Conservation (phyloP, 2,329 filamentous ascomycete species). For the Ceratocystiopsis minuta region DNA sequence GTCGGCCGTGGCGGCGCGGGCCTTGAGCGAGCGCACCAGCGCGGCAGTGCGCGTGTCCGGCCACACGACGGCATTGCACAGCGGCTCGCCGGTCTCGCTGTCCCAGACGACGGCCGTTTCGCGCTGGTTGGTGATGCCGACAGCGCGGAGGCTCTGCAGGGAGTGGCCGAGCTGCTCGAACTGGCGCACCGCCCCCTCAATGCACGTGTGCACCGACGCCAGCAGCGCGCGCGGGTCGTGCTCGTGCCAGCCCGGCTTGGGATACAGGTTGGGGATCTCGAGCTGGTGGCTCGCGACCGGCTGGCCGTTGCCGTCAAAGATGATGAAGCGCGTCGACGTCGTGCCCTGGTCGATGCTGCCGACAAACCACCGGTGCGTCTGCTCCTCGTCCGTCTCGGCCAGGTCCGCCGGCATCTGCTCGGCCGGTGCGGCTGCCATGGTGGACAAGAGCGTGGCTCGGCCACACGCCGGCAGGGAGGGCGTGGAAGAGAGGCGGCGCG, state of each 20-base stretch:
- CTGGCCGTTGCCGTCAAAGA: conserved; percentile 65
- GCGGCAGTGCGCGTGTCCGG: conserved; percentile 61
- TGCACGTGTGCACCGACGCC: conserved; percentile 57
- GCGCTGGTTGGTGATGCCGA: conserved; percentile 82
- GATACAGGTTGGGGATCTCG: conserved; percentile 72
- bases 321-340: conserved; percentile 75
- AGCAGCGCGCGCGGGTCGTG: conserved; percentile 68
- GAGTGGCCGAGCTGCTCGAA: conserved; percentile 55
- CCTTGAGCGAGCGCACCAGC: conserved; percentile 61
- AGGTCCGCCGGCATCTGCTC: conserved; percentile 16
- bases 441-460: too few relatives aligned
- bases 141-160: conserved; percentile 49
- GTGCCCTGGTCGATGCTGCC: conserved; percentile 85
- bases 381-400: conserved; percentile 16
- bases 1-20: conserved; percentile 25
- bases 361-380: conserved; percentile 42
- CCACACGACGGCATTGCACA: conserved; percentile 80
- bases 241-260: conserved; percentile 79
- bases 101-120: conserved; percentile 84
- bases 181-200: conserved; percentile 53
- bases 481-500: too few relatives aligned
- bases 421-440: neutral
- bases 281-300: conserved; percentile 72
- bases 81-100: conserved; percentile 55
- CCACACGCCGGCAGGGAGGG: too few relatives aligned